Evolutionary conservation across 108 stramenopile species (phyloP), one percentile per base, ranked within the genome.

Genomic region (Cyclotella baltica): DNA sequence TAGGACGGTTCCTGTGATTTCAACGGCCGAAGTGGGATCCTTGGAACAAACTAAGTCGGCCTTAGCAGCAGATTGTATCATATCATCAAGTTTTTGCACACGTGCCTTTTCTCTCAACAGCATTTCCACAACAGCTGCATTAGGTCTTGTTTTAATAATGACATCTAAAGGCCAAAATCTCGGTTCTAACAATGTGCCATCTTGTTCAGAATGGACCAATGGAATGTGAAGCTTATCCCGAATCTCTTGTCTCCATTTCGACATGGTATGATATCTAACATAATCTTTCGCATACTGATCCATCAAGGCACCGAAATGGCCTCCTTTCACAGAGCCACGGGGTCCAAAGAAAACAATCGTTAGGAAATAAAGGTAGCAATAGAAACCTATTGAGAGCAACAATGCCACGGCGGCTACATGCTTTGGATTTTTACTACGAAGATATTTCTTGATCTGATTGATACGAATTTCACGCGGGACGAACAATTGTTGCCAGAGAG

Each of bases 221-320:
- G 81, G 69, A 48, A 82, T 37, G 22, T 72, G 81, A 18, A 82
- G 56, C 27, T 75, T 63, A n/a, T 40, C 34, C 22, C 29, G 63
- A 22, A 82, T 22, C 47, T 82, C 69, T 3, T 72, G 23, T 59
- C 74, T 82, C 81, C 81, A 82, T 50, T 65, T 82, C 19, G 27
- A 48, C 31, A 82, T 82, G 5, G 74, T 75, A 48, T 75, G 56
- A 70, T 82, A 82, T 55, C 70, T 55, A 2, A 68, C 74, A 46
- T 66, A 82, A 65, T 82, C 81, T 59, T 67, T 66, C 10, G 61
- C 28, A 35, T 20, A 70, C 52, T 82, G 81, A 76, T 82, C 81
- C 29, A 70, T 20, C 4, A 67, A 23, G 37, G 48, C 40, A 31
- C 81, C 81, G 11, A 75, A 27, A 18, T 64, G 28, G 8, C 81